These are phyloP conservation scores for Trichoderma breve DNA, from an alignment of 2,329 filamentous ascomycete genomes.

Conservation along the genomic window DNA sequence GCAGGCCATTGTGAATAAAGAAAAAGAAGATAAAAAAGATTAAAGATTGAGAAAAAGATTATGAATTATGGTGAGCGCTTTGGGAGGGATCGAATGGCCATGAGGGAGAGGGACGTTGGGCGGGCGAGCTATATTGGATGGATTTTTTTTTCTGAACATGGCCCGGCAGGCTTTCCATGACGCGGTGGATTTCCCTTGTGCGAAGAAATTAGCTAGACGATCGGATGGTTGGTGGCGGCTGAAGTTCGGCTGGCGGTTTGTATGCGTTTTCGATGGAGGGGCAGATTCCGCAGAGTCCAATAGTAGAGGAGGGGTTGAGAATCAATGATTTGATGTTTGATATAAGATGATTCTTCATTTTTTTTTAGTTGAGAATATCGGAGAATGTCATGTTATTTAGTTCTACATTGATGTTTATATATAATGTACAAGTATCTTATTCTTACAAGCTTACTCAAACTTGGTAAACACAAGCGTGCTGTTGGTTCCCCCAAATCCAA, in stretches of 20 bases:
- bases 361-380: neutral
- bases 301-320: neutral
- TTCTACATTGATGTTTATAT: neutral
- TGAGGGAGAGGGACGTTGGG: neutral
- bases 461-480: conserved; percentile 76
- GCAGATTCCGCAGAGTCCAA: neutral
- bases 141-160: conserved; percentile 2
- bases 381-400: neutral
- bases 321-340: neutral
- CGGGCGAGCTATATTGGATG: neutral
- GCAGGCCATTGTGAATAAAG: conserved; percentile 44
- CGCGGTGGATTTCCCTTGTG: conserved; percentile 18
- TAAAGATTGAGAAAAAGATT: neutral
- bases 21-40: neutral
- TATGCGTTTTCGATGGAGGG: neutral
- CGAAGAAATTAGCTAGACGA: conserved; percentile 4
- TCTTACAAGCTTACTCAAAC: conserved; percentile 18
- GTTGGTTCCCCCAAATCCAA: conserved; percentile 97
- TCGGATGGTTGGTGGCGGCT: neutral
- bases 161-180: conserved; percentile 15
- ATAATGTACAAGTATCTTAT: neutral
- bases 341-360: neutral
- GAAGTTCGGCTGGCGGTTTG: conserved; percentile 20
- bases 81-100: neutral
- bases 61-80: neutral